Conservation (phyloP, 2,329 filamentous ascomycete genomes). For the Beauveria bassiana region DNA sequence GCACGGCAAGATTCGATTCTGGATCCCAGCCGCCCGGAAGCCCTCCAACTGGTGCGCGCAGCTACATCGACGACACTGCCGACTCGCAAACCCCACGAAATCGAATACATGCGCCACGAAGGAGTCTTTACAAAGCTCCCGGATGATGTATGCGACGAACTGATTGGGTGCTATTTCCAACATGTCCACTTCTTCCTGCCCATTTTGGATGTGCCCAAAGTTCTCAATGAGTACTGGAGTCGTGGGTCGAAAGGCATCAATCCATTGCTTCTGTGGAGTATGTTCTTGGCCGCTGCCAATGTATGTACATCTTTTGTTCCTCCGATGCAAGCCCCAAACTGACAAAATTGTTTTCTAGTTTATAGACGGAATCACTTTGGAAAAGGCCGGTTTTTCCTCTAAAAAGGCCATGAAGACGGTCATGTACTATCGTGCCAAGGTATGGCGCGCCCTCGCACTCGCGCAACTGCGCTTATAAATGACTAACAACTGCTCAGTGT, state of each 20-base stretch:
- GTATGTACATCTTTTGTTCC: not conserved
- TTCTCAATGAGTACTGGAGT: constrained; percentile 1
- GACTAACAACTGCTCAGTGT: not conserved
- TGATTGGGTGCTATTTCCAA: constrained; percentile 1
- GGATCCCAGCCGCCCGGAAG: not conserved
- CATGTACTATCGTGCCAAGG: constrained; percentile 10
- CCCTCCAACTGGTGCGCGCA: not conserved
- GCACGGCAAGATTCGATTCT: not conserved
- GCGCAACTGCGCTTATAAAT: not conserved
- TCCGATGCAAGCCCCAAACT: not conserved
- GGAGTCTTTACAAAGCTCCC: not conserved
- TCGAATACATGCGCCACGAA: constrained; percentile 6
- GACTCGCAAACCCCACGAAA: not conserved
- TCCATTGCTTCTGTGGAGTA: not conserved
- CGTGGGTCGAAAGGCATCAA: not conserved
- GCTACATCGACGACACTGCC: not conserved
- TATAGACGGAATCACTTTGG: not conserved
- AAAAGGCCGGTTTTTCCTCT: not conserved
- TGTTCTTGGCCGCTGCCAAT: not conserved
- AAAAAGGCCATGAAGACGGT: constrained; percentile 6
- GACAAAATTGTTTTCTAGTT: not conserved
- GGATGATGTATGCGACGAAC: not conserved
- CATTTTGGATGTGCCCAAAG: not conserved
- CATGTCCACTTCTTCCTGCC: constrained; percentile 9
- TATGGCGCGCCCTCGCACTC: not conserved